phyloP scores from a whole-genome alignment of 2,329 filamentous ascomycete species.

The Trichoderma gracile region DNA sequence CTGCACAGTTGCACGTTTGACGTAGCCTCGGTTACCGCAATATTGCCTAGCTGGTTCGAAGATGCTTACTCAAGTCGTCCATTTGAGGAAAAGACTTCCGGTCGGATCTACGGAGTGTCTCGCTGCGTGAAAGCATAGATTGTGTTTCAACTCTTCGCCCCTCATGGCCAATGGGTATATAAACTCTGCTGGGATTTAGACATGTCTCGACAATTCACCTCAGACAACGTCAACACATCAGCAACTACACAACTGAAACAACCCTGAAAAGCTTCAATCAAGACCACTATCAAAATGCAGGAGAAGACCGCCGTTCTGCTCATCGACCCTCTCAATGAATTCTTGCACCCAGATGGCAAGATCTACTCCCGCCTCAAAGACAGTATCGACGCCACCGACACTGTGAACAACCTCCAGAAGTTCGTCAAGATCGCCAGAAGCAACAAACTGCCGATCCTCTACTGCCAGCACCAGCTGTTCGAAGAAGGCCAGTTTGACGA shows the following conservation, averaged over 20 bases:
- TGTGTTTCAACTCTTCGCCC: background rate
- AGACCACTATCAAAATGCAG: background rate
- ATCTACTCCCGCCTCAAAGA: constrained; percentile 14
- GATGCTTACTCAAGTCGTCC: background rate
- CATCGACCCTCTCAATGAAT: constrained; percentile 30
- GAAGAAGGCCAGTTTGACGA: constrained; percentile 22
- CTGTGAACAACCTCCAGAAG: constrained; percentile 23
- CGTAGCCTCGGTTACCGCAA: background rate
- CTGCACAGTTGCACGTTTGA: background rate
- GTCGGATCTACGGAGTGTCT: background rate
- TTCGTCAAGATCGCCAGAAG: constrained; percentile 22
- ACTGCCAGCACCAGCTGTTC: constrained; percentile 26
- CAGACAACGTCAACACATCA: background rate
- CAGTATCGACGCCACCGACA: constrained; percentile 21
- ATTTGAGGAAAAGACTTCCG: background rate
- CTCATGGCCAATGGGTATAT: background rate
- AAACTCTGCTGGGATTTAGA: background rate
- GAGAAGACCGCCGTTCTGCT: constrained; percentile 27
- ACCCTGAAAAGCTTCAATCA: background rate
- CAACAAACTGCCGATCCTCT: constrained; percentile 26
- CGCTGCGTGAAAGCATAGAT: background rate
- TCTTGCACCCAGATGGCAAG: constrained; percentile 29
- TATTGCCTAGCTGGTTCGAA: background rate
- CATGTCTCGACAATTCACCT: background rate
- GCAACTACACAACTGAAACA: background rate